Evolutionary conservation across 208 protist genomes (phyloP), one percentile per base, ranked within the genome.

Genomic region (Leishmania turanica): DNA sequence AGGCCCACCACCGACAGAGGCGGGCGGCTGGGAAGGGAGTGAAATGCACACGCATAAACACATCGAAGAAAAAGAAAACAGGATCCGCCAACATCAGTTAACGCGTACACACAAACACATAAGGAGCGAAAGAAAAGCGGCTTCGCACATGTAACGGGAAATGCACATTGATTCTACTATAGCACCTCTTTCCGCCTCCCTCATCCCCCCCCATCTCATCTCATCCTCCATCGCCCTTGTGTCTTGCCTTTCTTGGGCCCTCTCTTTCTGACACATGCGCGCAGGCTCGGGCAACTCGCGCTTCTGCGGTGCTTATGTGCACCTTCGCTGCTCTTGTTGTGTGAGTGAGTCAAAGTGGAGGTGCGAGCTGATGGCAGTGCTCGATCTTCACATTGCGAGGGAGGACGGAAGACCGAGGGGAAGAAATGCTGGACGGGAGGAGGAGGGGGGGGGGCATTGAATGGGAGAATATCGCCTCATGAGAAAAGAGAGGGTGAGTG

Each of bases 71-170:
- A 31, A 37, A 37, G 45, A 31, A n/a, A 73, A 34, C 66, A 53
- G 24, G 9, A 51, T 31, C 45, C 45, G 0, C 8, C 42, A 15
- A 4, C 13, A 34, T 51, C 24, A 7, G 13, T 31, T 54, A 40
- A 19, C 2, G 21, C 45, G 9, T 19, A 8, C 15, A 21, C 5
- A 31, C 19, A 73, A 27, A 37, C 21, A 73, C 45, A 73, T 31
- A 72, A 7, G 24, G 31, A 74, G 21, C 24, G 75, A 58, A 78
- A 79, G 24, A 40, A 75, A 71, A 76, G 21, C 45, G 15, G 24
- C 31, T 76, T 37, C 31, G n/a, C 72, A 31, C 69, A 73, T 54
- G 4, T 53, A 24, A 31, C 64, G 27, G 64, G 31, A 31, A 40
- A 15, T 73, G 21, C 51, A n/a, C 27, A 53, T 73, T 54, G 42